Conservation (phyloP, 495 filamentous ascomycete genomes). For the Trichoderma erinaceum region DNA sequence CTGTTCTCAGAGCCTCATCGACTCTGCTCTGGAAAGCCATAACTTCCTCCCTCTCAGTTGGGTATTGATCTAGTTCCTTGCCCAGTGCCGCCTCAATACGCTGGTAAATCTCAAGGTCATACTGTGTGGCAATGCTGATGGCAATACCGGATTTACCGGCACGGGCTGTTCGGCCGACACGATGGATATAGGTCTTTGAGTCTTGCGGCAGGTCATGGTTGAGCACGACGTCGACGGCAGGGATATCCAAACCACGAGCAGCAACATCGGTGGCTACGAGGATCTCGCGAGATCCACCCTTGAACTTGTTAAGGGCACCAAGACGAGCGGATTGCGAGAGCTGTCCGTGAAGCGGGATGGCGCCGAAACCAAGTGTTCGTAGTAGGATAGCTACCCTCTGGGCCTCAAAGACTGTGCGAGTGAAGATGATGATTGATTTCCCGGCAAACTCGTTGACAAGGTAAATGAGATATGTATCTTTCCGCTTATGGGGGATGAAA, state of each 20-base stretch:
- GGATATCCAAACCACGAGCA: slow-evolving; percentile 90
- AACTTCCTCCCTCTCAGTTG: slow-evolving; percentile 71
- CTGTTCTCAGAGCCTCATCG: slow-evolving; percentile 76
- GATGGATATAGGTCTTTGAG: slow-evolving; percentile 90
- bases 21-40: slow-evolving; percentile 77
- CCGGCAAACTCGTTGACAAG: slow-evolving; percentile 79
- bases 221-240: slow-evolving; percentile 80
- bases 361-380: slow-evolving; percentile 67
- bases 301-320: slow-evolving; percentile 83
- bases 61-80: slow-evolving; percentile 63
- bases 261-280: slow-evolving; percentile 96
- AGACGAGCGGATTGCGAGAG: slow-evolving; percentile 78
- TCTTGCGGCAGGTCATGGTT: slow-evolving; percentile 81
- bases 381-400: slow-evolving; percentile 78
- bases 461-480: slow-evolving; percentile 84
- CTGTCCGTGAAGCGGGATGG: slow-evolving; percentile 87
- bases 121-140: slow-evolving; percentile 78
- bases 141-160: slow-evolving; percentile 84
- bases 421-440: slow-evolving; percentile 83
- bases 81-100: slow-evolving; percentile 79
- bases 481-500: slow-evolving; percentile 82
- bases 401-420: slow-evolving; percentile 85
- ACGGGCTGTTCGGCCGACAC: slow-evolving; percentile 87
- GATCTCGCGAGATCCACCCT: slow-evolving; percentile 65
- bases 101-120: slow-evolving; percentile 81